phyloP scores from a whole-genome alignment of 2,329 filamentous ascomycete species.

The Colletotrichum karsti region DNA sequence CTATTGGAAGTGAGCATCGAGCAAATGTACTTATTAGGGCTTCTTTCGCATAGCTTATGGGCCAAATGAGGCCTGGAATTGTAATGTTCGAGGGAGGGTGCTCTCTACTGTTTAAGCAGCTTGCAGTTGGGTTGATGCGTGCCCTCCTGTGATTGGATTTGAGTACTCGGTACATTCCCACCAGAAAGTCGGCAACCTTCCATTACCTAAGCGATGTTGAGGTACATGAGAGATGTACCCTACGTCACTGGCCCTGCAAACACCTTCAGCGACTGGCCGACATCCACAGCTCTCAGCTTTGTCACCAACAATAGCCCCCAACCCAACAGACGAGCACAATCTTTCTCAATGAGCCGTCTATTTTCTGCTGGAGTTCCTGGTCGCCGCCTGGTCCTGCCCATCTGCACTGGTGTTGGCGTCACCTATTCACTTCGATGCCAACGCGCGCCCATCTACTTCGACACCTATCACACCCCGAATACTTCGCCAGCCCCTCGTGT shows the following conservation, averaged over 20 bases:
- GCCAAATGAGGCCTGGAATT: too few species aligned
- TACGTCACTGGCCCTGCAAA: background rate
- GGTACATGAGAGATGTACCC: too few species aligned
- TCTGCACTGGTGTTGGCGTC: slow-evolving; percentile 20
- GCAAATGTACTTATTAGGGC: too few species aligned
- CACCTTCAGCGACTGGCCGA: background rate
- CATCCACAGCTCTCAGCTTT: background rate
- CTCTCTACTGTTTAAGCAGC: too few species aligned
- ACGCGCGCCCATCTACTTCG: background rate
- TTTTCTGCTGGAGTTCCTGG: background rate
- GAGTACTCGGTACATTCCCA: too few species aligned
- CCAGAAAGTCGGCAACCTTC: too few species aligned
- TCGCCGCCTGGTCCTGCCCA: slow-evolving; percentile 6
- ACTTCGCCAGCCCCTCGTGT: background rate
- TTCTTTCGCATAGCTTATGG: too few species aligned
- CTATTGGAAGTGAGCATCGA: too few species aligned
- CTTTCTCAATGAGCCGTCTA: slow-evolving; percentile 3
- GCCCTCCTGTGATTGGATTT: too few species aligned
- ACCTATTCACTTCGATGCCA: slow-evolving; percentile 1
- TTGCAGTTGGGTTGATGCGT: too few species aligned
- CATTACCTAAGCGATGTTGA: too few species aligned
- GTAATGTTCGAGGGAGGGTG: too few species aligned
- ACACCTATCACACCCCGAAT: background rate
- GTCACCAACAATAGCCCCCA: background rate
- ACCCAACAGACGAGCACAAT: background rate